A percentile compares a stretch with the other conserved stretches of the same genome.
These are phyloP conservation scores for Pyrenophora teres DNA, from an alignment of 2,329 filamentous ascomycete genomes.

Conservation along the genomic window DNA sequence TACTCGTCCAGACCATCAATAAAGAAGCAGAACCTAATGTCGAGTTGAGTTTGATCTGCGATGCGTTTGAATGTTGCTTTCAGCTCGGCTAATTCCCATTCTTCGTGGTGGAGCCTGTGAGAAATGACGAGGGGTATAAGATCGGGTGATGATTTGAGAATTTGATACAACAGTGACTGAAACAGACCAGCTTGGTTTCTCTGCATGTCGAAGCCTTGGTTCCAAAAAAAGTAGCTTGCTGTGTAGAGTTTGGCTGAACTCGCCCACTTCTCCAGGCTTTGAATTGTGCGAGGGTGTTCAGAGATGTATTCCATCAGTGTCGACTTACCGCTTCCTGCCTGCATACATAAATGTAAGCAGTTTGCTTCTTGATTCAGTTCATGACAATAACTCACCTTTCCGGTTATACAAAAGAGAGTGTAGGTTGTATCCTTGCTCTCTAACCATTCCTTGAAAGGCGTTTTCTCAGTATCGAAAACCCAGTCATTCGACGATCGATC, in stretches of 20 bases:
- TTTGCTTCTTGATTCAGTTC: too few species aligned
- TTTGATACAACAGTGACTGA: conserved; percentile 16
- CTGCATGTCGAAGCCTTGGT: conserved; percentile 17
- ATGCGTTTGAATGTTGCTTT: conserved; percentile 6
- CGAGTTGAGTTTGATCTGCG: not conserved
- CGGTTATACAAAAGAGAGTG: conserved; percentile 16
- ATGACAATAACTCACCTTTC: conserved; percentile 10
- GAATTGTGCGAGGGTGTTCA: conserved; percentile 20
- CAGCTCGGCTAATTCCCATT: conserved; percentile 9
- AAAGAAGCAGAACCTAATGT: conserved; percentile 17
- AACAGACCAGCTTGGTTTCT: conserved; percentile 15
- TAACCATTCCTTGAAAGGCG: conserved; percentile 12
- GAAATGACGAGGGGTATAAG: conserved; percentile 9
- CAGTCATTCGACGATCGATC: conserved; percentile 11
- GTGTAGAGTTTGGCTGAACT: conserved; percentile 28
- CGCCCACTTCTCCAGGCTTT: conserved; percentile 46
- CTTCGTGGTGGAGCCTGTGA: conserved; percentile 9
- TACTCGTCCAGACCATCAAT: conserved; percentile 25
- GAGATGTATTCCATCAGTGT: conserved; percentile 48
- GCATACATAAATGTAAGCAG: not conserved
- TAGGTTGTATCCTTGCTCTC: conserved; percentile 2
- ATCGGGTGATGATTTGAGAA: conserved; percentile 12
- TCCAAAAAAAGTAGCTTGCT: conserved; percentile 30
- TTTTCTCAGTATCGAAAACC: conserved; percentile 12
- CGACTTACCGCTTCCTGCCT: conserved; percentile 55